Conservation (phyloP, 31 red algal species). For the Asparagopsis taxiformis region DNA sequence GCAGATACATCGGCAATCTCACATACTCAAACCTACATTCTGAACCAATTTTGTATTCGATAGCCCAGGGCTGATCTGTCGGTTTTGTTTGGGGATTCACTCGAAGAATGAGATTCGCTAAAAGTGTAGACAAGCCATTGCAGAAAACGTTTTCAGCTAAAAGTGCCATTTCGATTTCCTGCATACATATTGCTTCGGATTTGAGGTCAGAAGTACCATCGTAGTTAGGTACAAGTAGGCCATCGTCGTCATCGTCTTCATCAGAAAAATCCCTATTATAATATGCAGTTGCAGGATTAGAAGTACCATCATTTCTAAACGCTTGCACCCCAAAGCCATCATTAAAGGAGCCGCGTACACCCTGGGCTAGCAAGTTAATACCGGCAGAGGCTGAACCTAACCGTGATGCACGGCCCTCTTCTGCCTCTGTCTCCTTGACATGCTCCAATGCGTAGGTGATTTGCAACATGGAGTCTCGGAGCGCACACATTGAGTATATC, state of each 20-base stretch:
- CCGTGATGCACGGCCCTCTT: constrained; percentile 15
- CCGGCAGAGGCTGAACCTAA: constrained; percentile 22
- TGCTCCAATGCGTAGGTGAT: constrained; percentile 75
- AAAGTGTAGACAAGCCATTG: constrained; percentile 87
- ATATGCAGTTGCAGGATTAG: not conserved
- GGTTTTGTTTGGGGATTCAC: constrained; percentile 44
- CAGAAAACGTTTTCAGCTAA: constrained; percentile 92
- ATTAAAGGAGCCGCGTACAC: not conserved
- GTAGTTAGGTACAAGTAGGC: constrained; percentile 50
- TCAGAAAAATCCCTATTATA: constrained; percentile 20
- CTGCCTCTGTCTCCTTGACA: constrained; percentile 31
- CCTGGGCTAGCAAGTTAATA: not conserved
- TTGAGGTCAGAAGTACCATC: constrained; percentile 62
- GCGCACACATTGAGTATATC: constrained; percentile 84
- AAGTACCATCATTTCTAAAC: not conserved
- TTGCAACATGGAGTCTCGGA: constrained; percentile 77
- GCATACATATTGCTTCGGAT: constrained; percentile 89
- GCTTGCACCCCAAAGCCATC: not conserved
- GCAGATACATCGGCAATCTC: constrained; percentile 64
- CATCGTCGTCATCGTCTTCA: constrained; percentile 67
- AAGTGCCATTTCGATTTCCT: constrained; percentile 85
- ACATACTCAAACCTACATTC: constrained; percentile 80
- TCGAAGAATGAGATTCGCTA: constrained; percentile 74
- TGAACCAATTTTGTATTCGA: constrained; percentile 78
- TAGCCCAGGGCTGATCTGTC: constrained; percentile 60